Percentiles rank a stretch among this genome's conserved stretches.
Conservation (phyloP, 257 asterid species). For the Forsythia suspensa region DNA sequence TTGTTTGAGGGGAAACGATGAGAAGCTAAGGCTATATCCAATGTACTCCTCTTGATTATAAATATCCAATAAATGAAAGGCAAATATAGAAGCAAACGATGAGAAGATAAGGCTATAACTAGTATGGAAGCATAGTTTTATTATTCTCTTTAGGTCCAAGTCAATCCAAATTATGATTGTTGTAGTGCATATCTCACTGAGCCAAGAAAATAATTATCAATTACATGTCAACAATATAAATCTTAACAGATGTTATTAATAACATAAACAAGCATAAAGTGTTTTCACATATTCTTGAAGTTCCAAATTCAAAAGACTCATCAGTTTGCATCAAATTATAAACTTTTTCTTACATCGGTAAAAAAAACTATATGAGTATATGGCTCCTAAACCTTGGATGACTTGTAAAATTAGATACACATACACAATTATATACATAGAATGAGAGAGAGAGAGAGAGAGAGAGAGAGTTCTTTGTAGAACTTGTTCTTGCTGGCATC, state of each 20-base stretch:
- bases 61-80: neutral
- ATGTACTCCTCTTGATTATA: neutral
- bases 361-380: neutral
- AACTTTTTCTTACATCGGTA: neutral
- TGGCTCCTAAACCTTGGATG: neutral
- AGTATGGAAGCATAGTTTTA: neutral
- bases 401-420: neutral
- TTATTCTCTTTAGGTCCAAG: neutral
- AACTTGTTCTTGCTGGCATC: conserved; percentile 54
- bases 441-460: conserved; percentile 1
- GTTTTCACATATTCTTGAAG: neutral
- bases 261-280: neutral
- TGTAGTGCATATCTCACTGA: neutral
- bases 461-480: conserved; percentile 55
- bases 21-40: no score
- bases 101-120: neutral
- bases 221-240: neutral
- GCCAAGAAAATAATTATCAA: neutral
- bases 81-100: neutral
- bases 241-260: no score
- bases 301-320: neutral
- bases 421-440: neutral
- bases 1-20: neutral
- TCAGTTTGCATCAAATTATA: neutral
- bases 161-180: neutral